phyloP scores from a whole-genome alignment of 164 flowering plant genomes.

The Vitis riparia region DNA sequence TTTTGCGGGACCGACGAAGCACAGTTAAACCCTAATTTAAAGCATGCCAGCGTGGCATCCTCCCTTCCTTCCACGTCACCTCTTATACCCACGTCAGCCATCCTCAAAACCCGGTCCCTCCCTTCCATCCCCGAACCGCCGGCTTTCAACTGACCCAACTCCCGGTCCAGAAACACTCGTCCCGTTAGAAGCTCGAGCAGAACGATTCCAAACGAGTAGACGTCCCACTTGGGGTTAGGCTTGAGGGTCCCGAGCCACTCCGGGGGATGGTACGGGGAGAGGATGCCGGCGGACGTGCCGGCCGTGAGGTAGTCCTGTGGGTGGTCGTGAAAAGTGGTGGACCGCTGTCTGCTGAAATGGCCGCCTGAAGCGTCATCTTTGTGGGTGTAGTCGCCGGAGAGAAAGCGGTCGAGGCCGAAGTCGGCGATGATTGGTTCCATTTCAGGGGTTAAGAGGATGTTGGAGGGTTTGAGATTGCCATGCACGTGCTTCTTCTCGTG shows the following conservation, averaged over 20 bases:
- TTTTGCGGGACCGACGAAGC: slow-evolving; percentile 53
- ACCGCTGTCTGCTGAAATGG: slow-evolving; percentile 23
- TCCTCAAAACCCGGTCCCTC: slow-evolving; percentile 32
- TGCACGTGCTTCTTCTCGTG: slow-evolving; percentile 70
- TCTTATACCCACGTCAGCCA: slow-evolving; percentile 50
- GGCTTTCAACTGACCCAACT: slow-evolving; percentile 40
- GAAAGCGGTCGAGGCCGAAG: slow-evolving; percentile 51
- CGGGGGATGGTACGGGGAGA: slow-evolving; percentile 54
- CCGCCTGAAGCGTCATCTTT: slow-evolving; percentile 19
- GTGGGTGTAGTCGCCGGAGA: slow-evolving; percentile 18
- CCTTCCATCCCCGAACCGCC: slow-evolving; percentile 36
- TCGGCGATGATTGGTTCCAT: slow-evolving; percentile 63
- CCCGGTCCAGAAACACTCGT: slow-evolving; percentile 39
- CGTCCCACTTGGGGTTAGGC: slow-evolving; percentile 62
- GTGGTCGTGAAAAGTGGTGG: slow-evolving; percentile 16
- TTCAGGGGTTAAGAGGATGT: slow-evolving; percentile 49
- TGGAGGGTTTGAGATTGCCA: slow-evolving; percentile 66
- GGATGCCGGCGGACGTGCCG: slow-evolving; percentile 14
- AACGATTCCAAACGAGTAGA: slow-evolving; percentile 61
- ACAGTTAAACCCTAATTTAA: slow-evolving; percentile 61
- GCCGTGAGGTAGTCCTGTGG: slow-evolving; percentile 12
- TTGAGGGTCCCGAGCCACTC: slow-evolving; percentile 49
- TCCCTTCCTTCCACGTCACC: slow-evolving; percentile 43
- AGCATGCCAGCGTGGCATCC: slow-evolving; percentile 44
- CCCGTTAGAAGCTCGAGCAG: slow-evolving; percentile 63